Conservation (phyloP, 305 asterid genomes). For the Lippia alba region DNA sequence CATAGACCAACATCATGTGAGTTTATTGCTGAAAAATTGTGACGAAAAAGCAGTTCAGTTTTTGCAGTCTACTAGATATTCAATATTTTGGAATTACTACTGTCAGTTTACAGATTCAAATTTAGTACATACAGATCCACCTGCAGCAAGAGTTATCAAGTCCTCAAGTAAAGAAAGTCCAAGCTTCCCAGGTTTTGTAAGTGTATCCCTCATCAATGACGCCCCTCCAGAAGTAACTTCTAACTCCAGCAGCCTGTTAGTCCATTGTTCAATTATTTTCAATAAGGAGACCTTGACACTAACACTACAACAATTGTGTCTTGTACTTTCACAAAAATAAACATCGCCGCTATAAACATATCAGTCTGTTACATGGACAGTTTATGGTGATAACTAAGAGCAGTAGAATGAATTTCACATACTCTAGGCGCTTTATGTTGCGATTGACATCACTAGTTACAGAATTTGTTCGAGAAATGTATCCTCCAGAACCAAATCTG, state of each 20-base stretch:
- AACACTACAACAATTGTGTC: constrained; percentile 30
- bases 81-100: constrained; percentile 34
- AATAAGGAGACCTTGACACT: constrained; percentile 31
- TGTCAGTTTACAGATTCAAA: constrained; percentile 43
- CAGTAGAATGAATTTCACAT: constrained; percentile 46
- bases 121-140: constrained; percentile 99
- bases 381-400: constrained; percentile 27
- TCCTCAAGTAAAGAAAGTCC: constrained; percentile 97
- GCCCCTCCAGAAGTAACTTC: constrained; percentile 74
- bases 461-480: constrained; percentile 81
- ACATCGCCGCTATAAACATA: constrained; percentile 14
- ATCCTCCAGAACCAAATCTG: constrained; percentile 84
- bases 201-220: constrained; percentile 64
- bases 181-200: constrained; percentile 80
- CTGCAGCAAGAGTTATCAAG: constrained; percentile 99
- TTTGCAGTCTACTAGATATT: constrained; percentile 25
- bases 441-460: constrained; percentile 93
- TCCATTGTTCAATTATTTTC: constrained; percentile 39
- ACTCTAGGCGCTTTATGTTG: constrained; percentile 87
- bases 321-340: constrained; percentile 15
- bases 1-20: constrained; percentile 31
- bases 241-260: constrained; percentile 78
- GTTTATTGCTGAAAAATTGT: constrained; percentile 27
- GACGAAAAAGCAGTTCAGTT: background rate
- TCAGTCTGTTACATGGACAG: constrained; percentile 24